phyloP scores from a whole-genome alignment of 2,329 filamentous ascomycete genomes.

The Ophiocordyceps camponoti-rufipedis region DNA sequence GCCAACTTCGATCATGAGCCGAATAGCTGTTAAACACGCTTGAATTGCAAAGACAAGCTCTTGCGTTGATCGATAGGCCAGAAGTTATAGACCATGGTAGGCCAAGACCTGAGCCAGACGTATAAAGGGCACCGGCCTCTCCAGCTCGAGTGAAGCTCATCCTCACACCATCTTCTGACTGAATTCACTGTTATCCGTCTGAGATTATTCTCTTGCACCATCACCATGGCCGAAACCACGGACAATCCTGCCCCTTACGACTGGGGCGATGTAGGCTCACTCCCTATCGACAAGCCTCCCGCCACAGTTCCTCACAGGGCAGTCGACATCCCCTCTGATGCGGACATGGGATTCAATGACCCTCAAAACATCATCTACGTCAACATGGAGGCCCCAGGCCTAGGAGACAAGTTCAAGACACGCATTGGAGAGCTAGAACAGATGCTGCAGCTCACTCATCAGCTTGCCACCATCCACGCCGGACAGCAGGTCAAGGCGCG shows the following conservation, averaged over 20 bases:
- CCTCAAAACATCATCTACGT: slow-evolving; percentile 1
- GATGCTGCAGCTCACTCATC: slow-evolving; percentile 2
- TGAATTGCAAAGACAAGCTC: no score
- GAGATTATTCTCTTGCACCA: background rate
- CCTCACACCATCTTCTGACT: background rate
- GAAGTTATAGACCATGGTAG: no score
- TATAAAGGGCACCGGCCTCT: no score
- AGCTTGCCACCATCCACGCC: slow-evolving; percentile 2
- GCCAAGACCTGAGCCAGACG: no score
- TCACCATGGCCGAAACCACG: background rate
- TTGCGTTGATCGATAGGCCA: no score
- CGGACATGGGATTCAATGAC: slow-evolving; percentile 1
- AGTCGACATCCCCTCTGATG: background rate
- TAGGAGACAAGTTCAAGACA: background rate
- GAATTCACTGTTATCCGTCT: no score
- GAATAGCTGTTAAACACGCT: no score
- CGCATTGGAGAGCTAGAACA: slow-evolving; percentile 1
- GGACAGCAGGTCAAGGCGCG: slow-evolving; percentile 1
- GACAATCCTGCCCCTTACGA: no score
- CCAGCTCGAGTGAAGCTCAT: background rate
- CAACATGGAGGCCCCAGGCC: background rate
- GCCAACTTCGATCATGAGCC: no score
- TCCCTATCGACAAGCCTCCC: background rate
- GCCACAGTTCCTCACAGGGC: background rate
- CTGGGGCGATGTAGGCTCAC: background rate